Conservation (phyloP, 2,329 filamentous ascomycete species). For the Colletotrichum viniferum region DNA sequence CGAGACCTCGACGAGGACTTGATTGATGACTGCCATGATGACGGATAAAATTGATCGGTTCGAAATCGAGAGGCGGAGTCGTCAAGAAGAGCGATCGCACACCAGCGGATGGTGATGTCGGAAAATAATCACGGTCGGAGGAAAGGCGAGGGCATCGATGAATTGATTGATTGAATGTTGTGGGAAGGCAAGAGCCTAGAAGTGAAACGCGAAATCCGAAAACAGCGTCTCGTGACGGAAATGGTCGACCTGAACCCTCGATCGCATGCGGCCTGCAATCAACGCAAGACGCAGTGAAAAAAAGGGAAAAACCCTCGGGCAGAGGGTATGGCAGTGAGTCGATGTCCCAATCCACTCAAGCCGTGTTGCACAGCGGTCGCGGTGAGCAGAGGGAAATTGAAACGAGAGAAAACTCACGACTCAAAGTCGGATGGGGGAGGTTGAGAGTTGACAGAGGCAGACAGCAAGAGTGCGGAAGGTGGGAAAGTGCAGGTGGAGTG, state of each 20-base stretch:
- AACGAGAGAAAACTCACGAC: constrained; percentile 12
- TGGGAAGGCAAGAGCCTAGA: not conserved
- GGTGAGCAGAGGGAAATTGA: constrained; percentile 4
- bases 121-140: constrained; percentile 4
- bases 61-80: not conserved
- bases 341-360: constrained; percentile 1
- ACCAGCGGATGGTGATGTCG: constrained; percentile 11
- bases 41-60: not conserved
- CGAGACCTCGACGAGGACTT: constrained; percentile 39
- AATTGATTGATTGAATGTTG: not conserved
- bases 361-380: not conserved
- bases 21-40: constrained; percentile 41
- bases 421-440: constrained; percentile 13
- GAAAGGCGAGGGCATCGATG: constrained; percentile 8
- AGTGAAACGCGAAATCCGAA: constrained; percentile 11
- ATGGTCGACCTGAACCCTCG: constrained; percentile 2
- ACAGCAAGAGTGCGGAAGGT: constrained; percentile 4
- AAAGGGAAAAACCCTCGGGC: not conserved
- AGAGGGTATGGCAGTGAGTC: not conserved
- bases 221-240: constrained; percentile 15
- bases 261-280: constrained; percentile 15
- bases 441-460: constrained; percentile 9
- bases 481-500: constrained; percentile 22
- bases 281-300: not conserved
- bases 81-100: not conserved